Base-by-base conservation (phyloP, 371 early-diverging fungal genomes). In the Mortierella sp. region DNA sequence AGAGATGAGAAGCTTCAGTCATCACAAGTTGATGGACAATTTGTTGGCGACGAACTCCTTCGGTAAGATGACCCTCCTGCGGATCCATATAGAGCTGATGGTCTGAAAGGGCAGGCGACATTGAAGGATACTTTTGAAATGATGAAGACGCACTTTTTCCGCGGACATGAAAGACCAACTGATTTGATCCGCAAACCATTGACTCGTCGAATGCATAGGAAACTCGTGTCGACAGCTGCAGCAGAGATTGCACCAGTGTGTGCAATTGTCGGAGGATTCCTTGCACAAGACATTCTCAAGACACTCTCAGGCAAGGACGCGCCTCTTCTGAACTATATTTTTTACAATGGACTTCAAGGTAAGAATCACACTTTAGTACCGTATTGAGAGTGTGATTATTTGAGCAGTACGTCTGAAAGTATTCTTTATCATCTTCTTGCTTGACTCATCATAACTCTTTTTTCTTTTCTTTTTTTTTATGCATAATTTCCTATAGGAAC, bases 281-380 rank as follows among this genome's bases (percentile, higher is more conserved):
- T 96, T 47, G 92, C 96, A 0, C 97, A 97, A 66, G 97, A 97
- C 59, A 88, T 95, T 25, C 83, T 97, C 47, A 93, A 93, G 81
- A 90, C 92, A 6, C 70, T 97, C 11, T 90, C 95, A 7, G 86
- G 84, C 25, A 95, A 94, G 66, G 96, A 92, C 44, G 81, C 87
- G 26, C 96, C 97, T 3, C 82, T 96, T 15, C 83, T 90, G 70
- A 98, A 98, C 76, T 91, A 92, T 82, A 93, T 94, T 71, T 79
- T 87, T 46, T 95, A 89, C 63, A 90, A 92, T 66, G 95, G 89
- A 0, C 18, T 85, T 37, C 87, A 88, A 66, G 89, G 91, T 88
- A 87, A 83, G 64, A 68, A 66, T 11, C 43, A 65, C 11, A 45
- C 60, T 51, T 57, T 52, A 55, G 23, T 12, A 45, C 51, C 71